phyloP scores from a whole-genome alignment of 805 yeast species.

The Kluyveromyces aestuarii region DNA sequence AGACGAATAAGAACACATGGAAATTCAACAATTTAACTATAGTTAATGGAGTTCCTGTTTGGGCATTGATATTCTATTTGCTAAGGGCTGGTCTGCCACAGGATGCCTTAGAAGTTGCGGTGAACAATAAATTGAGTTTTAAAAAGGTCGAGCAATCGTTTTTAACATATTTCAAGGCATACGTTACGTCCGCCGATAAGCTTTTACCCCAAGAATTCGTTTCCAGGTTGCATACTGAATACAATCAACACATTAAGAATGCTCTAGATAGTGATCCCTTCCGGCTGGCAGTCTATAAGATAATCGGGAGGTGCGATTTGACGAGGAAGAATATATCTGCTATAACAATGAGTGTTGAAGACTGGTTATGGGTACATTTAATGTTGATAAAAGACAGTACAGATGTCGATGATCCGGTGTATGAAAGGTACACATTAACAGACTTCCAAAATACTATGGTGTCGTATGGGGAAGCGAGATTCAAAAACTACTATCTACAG shows the following conservation, averaged over 20 bases:
- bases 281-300: slow-evolving; percentile 81
- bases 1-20: slow-evolving; percentile 40
- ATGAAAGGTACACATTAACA: slow-evolving; percentile 60
- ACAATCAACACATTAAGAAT: slow-evolving; percentile 72
- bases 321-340: slow-evolving; percentile 57
- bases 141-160: slow-evolving; percentile 80
- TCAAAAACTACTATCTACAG: slow-evolving; percentile 66
- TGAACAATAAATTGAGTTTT: slow-evolving; percentile 58
- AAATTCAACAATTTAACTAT: slow-evolving; percentile 45
- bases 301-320: slow-evolving; percentile 83
- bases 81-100: slow-evolving; percentile 72
- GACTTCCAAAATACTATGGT: slow-evolving; percentile 68
- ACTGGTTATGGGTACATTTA: slow-evolving; percentile 95
- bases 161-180: slow-evolving; percentile 69
- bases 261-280: slow-evolving; percentile 70
- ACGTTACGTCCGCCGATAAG: slow-evolving; percentile 43
- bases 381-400: slow-evolving; percentile 56
- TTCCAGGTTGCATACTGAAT: slow-evolving; percentile 67
- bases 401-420: slow-evolving; percentile 41
- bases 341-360: slow-evolving; percentile 77
- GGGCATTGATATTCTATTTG: slow-evolving; percentile 85
- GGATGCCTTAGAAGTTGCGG: slow-evolving; percentile 68
- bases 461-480: slow-evolving; percentile 64
- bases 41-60: slow-evolving; percentile 81
- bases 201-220: slow-evolving; percentile 57